Evolutionary conservation across 441 rosid genomes (phyloP), one percentile per base, ranked within the genome.

Genomic region (Gossypium gossypioides): DNA sequence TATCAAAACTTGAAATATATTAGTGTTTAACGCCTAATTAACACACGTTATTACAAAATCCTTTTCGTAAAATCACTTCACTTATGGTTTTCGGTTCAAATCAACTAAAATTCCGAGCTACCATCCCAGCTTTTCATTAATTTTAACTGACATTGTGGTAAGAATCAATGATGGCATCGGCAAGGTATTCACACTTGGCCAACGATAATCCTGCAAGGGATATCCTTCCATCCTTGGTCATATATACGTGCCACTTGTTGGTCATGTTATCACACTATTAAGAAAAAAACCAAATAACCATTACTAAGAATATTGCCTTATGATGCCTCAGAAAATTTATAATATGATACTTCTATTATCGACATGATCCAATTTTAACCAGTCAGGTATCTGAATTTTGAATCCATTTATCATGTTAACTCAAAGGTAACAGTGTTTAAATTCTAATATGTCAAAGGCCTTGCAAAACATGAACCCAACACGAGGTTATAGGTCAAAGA

Each of bases 161-260:
- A 3, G 97, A 91, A 42, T 63, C 97, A 0, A 88, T 75, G 64
- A 90, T 86, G 19, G 97, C 97, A 74, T 90, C 94, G 0, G 97
- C 96, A 58, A 91, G 96, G 80, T 90, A 87, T 69, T 93, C 91
- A 44, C 98, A 93, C 81, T 93, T 91, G 25, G 92, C 98, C 82
- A 93, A 72, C 60, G 89, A 85, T 63, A 93, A 79, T 72, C 98
- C 97, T 0, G 97, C 98, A 74, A 93, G 71, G 4, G 96, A 91
- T 74, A 94, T 94, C 42, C 97, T 87, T 77, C 98, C 98, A 10
- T 91, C 98, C 86, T 90, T 91, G 2, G 97, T 91, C 97, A 94
- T 90, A 88, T 91, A 91, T 15, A 94, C 80, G 59, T 88, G 97
- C 98, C 98, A 94, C 79, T 91, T 94, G 79, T 82, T 74, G 27